Evolutionary conservation across 2,329 filamentous ascomycete species (phyloP).

Genomic region (Cladosporium phlei): DNA sequence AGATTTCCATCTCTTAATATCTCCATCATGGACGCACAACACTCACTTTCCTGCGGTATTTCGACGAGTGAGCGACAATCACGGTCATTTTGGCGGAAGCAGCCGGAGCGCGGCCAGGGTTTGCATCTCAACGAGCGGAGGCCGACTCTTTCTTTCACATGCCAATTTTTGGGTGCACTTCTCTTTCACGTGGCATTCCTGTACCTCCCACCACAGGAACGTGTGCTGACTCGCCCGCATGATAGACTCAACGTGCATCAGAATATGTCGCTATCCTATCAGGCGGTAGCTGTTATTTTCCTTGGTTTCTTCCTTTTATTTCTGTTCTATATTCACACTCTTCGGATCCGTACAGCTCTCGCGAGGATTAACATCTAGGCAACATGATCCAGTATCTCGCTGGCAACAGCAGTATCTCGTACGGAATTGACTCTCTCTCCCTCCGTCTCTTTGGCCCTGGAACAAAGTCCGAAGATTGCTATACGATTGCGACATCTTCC

Average conservation of each 20-base stretch:
- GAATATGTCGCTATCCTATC: neutral
- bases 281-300: neutral
- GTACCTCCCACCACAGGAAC: constrained; percentile 2
- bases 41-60: no score
- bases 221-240: constrained; percentile 8
- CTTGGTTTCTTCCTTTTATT: neutral
- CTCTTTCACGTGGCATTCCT: no score
- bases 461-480: neutral
- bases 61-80: no score
- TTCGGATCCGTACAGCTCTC: neutral
- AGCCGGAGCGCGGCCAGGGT: constrained; percentile 6
- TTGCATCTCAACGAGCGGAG: constrained; percentile 9
- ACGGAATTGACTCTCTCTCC: neutral
- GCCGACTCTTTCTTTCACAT: constrained; percentile 5
- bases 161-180: constrained; percentile 8
- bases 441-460: neutral
- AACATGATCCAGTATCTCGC: neutral
- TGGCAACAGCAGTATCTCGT: neutral
- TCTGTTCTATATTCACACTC: neutral
- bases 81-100: no score
- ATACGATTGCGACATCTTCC: neutral
- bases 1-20: no score
- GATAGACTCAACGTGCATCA: constrained; percentile 9
- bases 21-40: no score
- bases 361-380: neutral